phyloP scores from a whole-genome alignment of 2,329 filamentous ascomycete species.

The Talaromyces sp. region DNA sequence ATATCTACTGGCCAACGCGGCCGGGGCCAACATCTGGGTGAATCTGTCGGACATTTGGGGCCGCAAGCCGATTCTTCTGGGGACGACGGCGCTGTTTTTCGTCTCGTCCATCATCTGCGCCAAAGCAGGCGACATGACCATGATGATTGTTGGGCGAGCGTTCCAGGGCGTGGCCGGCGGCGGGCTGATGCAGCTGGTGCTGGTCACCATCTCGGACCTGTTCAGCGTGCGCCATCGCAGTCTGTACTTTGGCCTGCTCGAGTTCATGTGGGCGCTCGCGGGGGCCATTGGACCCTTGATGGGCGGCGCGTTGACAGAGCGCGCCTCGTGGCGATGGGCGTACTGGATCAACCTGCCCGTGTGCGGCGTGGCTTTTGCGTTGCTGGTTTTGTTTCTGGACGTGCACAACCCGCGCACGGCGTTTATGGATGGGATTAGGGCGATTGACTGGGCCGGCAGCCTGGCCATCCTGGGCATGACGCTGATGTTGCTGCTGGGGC shows the following conservation, averaged over 20 bases:
- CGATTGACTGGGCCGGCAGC: constrained; percentile 52
- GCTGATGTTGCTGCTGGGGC: constrained; percentile 48
- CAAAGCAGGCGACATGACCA: constrained; percentile 40
- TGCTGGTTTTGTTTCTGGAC: constrained; percentile 50
- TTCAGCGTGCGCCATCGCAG: constrained; percentile 47
- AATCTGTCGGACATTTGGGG: constrained; percentile 56
- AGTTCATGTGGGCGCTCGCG: constrained; percentile 52
- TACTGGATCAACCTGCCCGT: constrained; percentile 55
- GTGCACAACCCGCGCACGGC: constrained; percentile 51
- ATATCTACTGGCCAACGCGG: constrained; percentile 65
- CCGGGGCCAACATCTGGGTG: constrained; percentile 66
- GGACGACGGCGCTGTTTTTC: constrained; percentile 46
- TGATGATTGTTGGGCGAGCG: constrained; percentile 50
- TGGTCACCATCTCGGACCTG: constrained; percentile 51
- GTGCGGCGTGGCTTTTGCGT: constrained; percentile 42
- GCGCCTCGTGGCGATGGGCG: constrained; percentile 48
- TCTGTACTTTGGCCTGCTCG: constrained; percentile 47
- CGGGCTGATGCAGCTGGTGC: constrained; percentile 48
- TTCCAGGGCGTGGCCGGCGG: constrained; percentile 52
- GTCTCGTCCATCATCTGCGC: constrained; percentile 47
- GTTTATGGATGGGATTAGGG: constrained; percentile 44
- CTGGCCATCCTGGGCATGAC: constrained; percentile 47
- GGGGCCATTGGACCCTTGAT: constrained; percentile 32
- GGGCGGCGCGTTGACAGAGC: constrained; percentile 29
- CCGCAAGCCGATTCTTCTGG: constrained; percentile 49